A percentile compares a stretch with the other conserved stretches of the same genome.
phyloP scores from a whole-genome alignment of 768 basidiomycete genomes.

The Galerina sulciceps region DNA sequence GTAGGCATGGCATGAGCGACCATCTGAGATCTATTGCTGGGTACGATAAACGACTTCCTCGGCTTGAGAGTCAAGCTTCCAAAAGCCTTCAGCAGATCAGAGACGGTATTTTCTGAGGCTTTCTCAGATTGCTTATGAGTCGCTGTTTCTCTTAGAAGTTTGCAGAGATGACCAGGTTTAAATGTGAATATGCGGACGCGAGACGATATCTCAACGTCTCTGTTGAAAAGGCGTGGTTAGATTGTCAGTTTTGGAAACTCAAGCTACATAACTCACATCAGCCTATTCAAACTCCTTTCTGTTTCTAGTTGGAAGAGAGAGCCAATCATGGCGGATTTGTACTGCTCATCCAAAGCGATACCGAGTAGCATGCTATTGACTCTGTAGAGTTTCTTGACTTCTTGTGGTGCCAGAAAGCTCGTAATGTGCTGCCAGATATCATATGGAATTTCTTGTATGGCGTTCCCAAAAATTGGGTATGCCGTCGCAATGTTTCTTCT shows the following conservation, averaged over 20 bases:
- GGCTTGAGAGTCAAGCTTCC: neutral
- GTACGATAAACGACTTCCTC: neutral
- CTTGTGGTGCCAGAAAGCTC: slow-evolving; percentile 9
- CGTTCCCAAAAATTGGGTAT: neutral
- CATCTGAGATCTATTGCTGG: neutral
- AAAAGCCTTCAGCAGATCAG: slow-evolving; percentile 3
- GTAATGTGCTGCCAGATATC: slow-evolving; percentile 23
- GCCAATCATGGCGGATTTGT: slow-evolving; percentile 14
- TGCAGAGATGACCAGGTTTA: slow-evolving; percentile 15
- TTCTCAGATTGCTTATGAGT: neutral
- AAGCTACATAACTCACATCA: slow-evolving; percentile 3
- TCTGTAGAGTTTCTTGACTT: slow-evolving; percentile 10
- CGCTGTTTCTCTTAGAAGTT: slow-evolving; percentile 1
- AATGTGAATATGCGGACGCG: slow-evolving; percentile 14
- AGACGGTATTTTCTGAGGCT: neutral
- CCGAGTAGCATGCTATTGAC: slow-evolving; percentile 19
- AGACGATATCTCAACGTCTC: slow-evolving; percentile 13
- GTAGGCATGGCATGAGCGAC: neutral
- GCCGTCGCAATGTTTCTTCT: too few species aligned
- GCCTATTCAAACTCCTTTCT: slow-evolving; percentile 4
- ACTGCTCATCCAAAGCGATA: slow-evolving; percentile 25
- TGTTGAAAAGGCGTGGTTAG: neutral
- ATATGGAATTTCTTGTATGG: slow-evolving; percentile 18
- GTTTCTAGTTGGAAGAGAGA: neutral
- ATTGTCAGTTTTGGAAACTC: neutral